Conservation (phyloP, 208 protist genomes). For the Novymonas esmeraldas region DNA sequence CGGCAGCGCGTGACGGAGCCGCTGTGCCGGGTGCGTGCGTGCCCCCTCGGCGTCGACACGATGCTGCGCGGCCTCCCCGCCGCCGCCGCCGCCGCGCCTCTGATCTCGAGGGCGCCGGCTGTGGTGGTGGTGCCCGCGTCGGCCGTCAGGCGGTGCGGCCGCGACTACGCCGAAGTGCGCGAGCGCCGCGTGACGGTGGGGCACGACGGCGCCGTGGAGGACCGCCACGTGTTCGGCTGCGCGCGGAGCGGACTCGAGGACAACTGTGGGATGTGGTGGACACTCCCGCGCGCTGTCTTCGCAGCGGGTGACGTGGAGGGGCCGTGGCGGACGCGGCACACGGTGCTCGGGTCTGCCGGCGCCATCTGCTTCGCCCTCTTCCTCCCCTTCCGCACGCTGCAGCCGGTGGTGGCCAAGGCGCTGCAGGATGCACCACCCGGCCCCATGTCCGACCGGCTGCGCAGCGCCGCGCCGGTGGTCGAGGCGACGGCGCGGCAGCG, state of each 20-base stretch:
- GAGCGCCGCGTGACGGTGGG: too few relatives aligned
- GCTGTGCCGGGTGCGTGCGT: not conserved
- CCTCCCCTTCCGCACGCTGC: constrained; percentile 5
- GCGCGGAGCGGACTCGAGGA: too few relatives aligned
- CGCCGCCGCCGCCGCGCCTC: not conserved
- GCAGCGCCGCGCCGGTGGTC: constrained; percentile 19
- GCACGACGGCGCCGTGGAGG: too few relatives aligned
- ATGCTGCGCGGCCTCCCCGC: not conserved
- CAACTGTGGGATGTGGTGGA: too few relatives aligned
- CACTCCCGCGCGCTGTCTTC: too few relatives aligned
- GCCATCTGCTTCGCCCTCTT: not conserved
- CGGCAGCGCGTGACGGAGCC: not conserved
- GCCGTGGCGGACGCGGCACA: not conserved
- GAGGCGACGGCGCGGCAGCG: constrained; percentile 4
- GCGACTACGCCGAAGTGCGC: too few relatives aligned
- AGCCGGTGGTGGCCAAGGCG: constrained; percentile 16
- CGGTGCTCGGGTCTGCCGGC: not conserved
- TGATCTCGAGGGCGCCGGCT: not conserved
- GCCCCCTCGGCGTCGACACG: constrained; percentile 13
- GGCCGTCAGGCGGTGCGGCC: too few relatives aligned
- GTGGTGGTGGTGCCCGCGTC: too few relatives aligned
- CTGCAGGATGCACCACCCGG: constrained; percentile 8
- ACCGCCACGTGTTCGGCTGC: too few relatives aligned
- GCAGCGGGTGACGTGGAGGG: too few relatives aligned
- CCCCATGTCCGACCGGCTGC: constrained; percentile 18